A percentile compares a stretch with the other conserved stretches of the same genome.
Conservation (phyloP, 179 eudicot genomes). For the Silene coronaria region DNA sequence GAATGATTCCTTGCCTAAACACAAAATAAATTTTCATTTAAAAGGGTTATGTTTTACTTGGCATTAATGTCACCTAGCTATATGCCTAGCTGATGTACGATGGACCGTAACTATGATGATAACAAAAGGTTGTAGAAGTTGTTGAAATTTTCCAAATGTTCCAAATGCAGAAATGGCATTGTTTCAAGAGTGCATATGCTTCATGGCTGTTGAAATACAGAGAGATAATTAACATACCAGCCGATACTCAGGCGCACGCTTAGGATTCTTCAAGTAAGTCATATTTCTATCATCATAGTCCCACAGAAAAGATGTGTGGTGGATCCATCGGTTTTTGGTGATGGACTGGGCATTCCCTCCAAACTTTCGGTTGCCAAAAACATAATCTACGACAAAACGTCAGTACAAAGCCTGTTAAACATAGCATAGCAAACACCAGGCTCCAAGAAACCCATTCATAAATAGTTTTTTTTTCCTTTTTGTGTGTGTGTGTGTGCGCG, state of each 20-base stretch:
- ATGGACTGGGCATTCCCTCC: slow-evolving; percentile 97
- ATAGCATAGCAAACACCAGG: not conserved
- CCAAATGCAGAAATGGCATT: not conserved
- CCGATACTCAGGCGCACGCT: slow-evolving; percentile 68
- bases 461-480: not conserved
- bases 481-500: no score
- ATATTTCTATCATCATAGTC: slow-evolving; percentile 69
- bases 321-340: slow-evolving; percentile 79
- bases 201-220: not conserved
- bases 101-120: not conserved
- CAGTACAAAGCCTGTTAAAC: not conserved
- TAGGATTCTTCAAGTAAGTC: slow-evolving; percentile 68
- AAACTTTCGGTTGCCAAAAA: slow-evolving; percentile 73
- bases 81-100: slow-evolving; percentile 1
- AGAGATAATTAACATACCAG: slow-evolving; percentile 37
- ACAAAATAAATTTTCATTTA: not conserved
- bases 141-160: not conserved
- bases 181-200: not conserved
- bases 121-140: not conserved
- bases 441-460: slow-evolving; percentile 14
- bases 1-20: slow-evolving; percentile 66
- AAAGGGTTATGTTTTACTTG: not conserved
- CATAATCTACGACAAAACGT: slow-evolving; percentile 53
- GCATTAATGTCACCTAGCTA: not conserved
- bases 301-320: slow-evolving; percentile 93